Evolutionary conservation across 148 eudicot species (phyloP), one percentile per base, ranked within the genome.

Genomic region (Selenicereus undatus): DNA sequence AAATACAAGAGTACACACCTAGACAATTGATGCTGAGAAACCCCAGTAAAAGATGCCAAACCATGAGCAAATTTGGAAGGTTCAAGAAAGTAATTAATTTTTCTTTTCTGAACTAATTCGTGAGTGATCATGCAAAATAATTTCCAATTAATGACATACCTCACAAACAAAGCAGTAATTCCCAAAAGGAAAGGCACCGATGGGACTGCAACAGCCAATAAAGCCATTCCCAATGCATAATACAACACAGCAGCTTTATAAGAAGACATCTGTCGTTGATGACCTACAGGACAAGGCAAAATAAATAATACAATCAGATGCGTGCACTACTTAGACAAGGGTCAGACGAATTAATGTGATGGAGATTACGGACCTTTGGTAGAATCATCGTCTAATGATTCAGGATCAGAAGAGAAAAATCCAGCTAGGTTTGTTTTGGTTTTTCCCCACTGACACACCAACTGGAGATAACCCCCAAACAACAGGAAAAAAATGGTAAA

Each of bases 171-270:
- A 80, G 99, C 98, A 78, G 91, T 91, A 76, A 93, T 84, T 32
- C 99, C 99, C n/a, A 96, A 84, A 71, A 96, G 51, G 85, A 84
- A 88, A 79, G 99, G 98, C 81, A 92, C 60, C 50, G 96, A 78
- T 51, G 93, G 95, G 70, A 87, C 84, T 73, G 89, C 92, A 83
- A 90, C 77, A 16, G 99, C 97, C 79, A 96, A 85, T 81, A 91
- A 75, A 66, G 89, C 93, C 93, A 93, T 87, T 81, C 90, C 95
- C 74, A 89, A 82, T 74, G 93, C 91, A 86, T 96, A 93, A 82
- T 89, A 90, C 76, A 91, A 88, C 71, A 90, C 79, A 73, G 93
- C 83, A 76, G 83, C 81, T 87, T 89, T 89, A 80, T 87, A 90
- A 74, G 90, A 87, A 22, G 94, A 89, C 60, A 82, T 56, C 64